A percentile compares a stretch with the other conserved stretches of the same genome.
These are phyloP conservation scores for Theobroma cacao DNA, from an alignment of 345 rosid genomes.

Conservation along the genomic window DNA sequence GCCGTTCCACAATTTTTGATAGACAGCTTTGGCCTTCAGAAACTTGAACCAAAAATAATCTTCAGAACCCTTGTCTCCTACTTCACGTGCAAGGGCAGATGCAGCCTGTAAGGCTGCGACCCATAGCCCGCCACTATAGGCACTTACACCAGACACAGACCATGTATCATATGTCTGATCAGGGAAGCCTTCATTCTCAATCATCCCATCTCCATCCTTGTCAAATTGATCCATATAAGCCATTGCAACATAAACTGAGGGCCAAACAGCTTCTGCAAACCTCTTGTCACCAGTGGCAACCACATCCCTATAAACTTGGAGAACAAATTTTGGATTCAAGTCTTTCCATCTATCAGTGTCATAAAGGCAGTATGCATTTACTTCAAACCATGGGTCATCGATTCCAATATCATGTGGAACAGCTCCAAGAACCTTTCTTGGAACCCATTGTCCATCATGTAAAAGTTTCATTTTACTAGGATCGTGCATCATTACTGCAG, in stretches of 20 bases:
- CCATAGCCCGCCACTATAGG: slow-evolving; percentile 93
- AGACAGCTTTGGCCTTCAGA: slow-evolving; percentile 71
- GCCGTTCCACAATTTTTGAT: slow-evolving; percentile 86
- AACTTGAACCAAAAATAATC: slow-evolving; percentile 80
- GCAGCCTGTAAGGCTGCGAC: slow-evolving; percentile 95
- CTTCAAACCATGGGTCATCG: slow-evolving; percentile 88
- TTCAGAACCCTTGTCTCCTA: slow-evolving; percentile 75
- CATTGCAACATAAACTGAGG: slow-evolving; percentile 84
- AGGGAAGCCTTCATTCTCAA: slow-evolving; percentile 94
- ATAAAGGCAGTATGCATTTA: slow-evolving; percentile 69
- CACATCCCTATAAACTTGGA: slow-evolving; percentile 88
- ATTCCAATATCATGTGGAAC: slow-evolving; percentile 93
- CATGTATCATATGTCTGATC: slow-evolving; percentile 98
- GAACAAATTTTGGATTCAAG: slow-evolving; percentile 90
- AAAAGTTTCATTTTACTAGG: slow-evolving; percentile 63
- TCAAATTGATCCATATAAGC: slow-evolving; percentile 93
- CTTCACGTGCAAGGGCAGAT: slow-evolving; percentile 71
- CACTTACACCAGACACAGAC: slow-evolving; percentile 86
- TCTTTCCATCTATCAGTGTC: slow-evolving; percentile 89
- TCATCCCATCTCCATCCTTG: slow-evolving; percentile 92
- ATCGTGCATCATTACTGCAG: slow-evolving; percentile 91
- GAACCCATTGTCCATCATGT: slow-evolving; percentile 56
- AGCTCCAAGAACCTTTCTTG: slow-evolving; percentile 87
- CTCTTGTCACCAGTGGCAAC: slow-evolving; percentile 80
- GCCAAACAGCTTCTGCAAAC: slow-evolving; percentile 87